Base-by-base conservation (phyloP, 306 rosid genomes). In the Fragaria vesca region DNA sequence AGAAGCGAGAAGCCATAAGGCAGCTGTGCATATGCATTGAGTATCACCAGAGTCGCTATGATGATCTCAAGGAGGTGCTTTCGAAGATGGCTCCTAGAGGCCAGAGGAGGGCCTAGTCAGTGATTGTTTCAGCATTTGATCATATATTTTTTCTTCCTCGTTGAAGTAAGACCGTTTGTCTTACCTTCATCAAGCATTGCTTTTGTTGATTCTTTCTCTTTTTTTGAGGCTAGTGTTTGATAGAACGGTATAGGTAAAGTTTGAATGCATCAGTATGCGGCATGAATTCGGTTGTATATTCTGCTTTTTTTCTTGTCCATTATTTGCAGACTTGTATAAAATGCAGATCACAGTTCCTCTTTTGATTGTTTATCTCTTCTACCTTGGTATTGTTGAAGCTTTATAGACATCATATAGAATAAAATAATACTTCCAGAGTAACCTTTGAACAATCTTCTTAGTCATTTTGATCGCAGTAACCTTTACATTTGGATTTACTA, bases 1-100 rank as follows among this genome's bases (percentile, higher is more conserved):
- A 95, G 89, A 95, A 95, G 87, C 82, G 94, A 76, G 97, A 95
- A 69, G 99, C 95, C 69, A 95, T 95, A 38, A 83, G 97, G 87
- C 99, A 95, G 73, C 93, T 96, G 30, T 96, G 99, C 84, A 26
- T 96, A 43, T 93, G 93, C 96, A 88, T 93, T 51, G 98, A 96
- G 79, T 93, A 96, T 87, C 97, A 96, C 72, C 93, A 95, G 26
- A 71, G 84, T 70, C 91, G 96, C 65, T 87, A 72, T 66, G 93
- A 96, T 74, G 48, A 84, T 85, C 94, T 95, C 83, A 91, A 80
- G 86, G 97, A 91, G 71, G 80, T 85, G 63, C 83, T 91, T 34
- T 86, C 74, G 2, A 95, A 86, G 88, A 66, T 84, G 78, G 78
- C 66, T 71, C 78, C 61, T 32, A 82, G 89, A 77, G 89, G 85